Base-by-base conservation (phyloP, 2,329 filamentous ascomycete species). In the Sphaerulina musiva region DNA sequence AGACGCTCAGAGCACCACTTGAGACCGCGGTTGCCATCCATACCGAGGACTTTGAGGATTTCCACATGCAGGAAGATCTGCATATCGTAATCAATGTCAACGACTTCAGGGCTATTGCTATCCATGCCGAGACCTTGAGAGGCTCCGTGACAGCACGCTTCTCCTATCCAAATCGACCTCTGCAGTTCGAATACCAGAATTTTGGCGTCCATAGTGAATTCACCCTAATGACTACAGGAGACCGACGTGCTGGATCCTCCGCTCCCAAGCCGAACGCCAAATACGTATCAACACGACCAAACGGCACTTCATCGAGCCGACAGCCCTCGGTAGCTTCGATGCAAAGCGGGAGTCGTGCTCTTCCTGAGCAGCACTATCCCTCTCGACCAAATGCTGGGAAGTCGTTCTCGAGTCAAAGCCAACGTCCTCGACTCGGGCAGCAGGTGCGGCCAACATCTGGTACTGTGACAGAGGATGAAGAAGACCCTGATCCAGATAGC, bases 41-140 rank as follows among this genome's bases (percentile, higher is more conserved):
- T 66, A 83, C 81, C 31, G 80, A 86, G 53, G 87, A 91, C 62
- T 92, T 92, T 64, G 83, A 87, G 54, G 80, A 85, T 48, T 87
- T 91, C 57, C 76, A 81, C 20, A 83, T 89, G 31, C 83, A 89
- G 66, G 82, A 88, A 56, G 84, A 85, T 48, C 78, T 90, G 53
- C 87, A 90, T 66, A 87, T 90, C 63, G 81, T 89, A 55, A 86
- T 91, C 65, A 88, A 83, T 62, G 86, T 92, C 66, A 90, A 89
- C 64, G 87, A 92, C 69, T 91, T 91, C 68, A 84, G 87, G 48
- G 84, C 87, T 34, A 87, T 91, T 51, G 82, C 90, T 48, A 80
- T 83, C 34, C 87, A 92, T 69, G 87, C 87, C 8, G 84, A 84
- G 23, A 82, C 83, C 23, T 78, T 84, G 5, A 82, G 82, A 49